A percentile compares a stretch with the other conserved stretches of the same genome.
Conservation (phyloP, 495 filamentous ascomycete species). For the Neurospora tetraspora region DNA sequence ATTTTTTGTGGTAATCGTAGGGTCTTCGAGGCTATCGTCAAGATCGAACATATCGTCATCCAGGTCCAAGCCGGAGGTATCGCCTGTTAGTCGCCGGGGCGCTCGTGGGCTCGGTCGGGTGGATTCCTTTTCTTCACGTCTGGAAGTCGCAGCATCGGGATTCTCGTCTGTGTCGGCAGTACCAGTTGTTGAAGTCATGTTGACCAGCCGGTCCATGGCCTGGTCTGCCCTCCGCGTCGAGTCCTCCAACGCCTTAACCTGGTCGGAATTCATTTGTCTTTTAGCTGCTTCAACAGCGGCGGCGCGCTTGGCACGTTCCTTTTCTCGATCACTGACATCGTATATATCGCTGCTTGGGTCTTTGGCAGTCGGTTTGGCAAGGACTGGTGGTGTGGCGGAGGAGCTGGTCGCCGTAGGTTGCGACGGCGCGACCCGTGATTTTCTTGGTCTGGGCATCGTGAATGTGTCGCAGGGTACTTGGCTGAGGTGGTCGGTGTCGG, state of each 20-base stretch:
- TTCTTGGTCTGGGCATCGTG: constrained; percentile 35
- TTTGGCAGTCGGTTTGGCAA: constrained; percentile 2
- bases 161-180: neutral
- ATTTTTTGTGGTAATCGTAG: constrained; percentile 16
- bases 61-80: constrained; percentile 36
- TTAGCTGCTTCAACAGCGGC: neutral
- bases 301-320: constrained; percentile 20
- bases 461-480: neutral
- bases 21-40: constrained; percentile 31
- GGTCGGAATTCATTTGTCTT: constrained; percentile 11
- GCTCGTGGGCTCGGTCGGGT: constrained; percentile 15
- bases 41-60: constrained; percentile 37
- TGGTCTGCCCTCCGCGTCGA: constrained; percentile 26
- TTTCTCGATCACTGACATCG: constrained; percentile 37
- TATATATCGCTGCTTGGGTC: constrained; percentile 27
- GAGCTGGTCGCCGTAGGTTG: constrained; percentile 12
- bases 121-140: constrained; percentile 3
- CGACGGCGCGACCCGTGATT: constrained; percentile 27
- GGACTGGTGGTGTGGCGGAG: constrained; percentile 4
- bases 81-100: constrained; percentile 18
- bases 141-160: constrained; percentile 15
- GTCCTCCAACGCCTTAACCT: constrained; percentile 20
- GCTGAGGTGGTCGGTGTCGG: neutral
- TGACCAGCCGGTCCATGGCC: constrained; percentile 28
- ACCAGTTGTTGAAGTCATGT: constrained; percentile 28